Base-by-base conservation (phyloP, 2,329 filamentous ascomycete species). In the Penicillium hesseltinei region DNA sequence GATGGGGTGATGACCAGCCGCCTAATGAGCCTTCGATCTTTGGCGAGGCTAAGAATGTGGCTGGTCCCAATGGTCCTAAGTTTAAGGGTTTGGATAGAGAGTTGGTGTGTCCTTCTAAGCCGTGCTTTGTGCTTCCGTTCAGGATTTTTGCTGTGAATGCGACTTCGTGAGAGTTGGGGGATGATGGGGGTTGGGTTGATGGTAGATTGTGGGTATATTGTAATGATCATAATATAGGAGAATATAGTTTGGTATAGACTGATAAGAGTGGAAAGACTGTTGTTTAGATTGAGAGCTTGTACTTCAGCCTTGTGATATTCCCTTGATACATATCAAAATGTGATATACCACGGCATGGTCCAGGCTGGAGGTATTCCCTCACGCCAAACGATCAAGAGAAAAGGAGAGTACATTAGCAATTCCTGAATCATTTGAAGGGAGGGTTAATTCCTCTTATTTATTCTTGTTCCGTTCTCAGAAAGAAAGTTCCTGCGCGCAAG, bases 1-100 rank as follows among this genome's bases (percentile, higher is more conserved):
- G 74, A 33, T 89, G 86, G 86, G 87, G 86, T 2, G 85, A 89
- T 64, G 70, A 83, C 59, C 78, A 83, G 64, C 84, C 86, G 54
- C 79, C 81, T 0, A 73, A 77, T 3, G 72, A 76, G n/a, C 78
- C 78, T 36, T 77, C 81, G 48, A 72, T 79, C 4, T 81, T 82
- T 48, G 79, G 84, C 23, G 79, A 85, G 70, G 68, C 77, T n/a
- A 84, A 83, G 66, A 88, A 81, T 65, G 73, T 73, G 0, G 75
- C 73, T 56, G 86, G 86, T 1, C 86, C 86, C 1, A 86, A 83
- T 21, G 86, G 86, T 1, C 86, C 86, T 1, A 75, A 73, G 57
- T 81, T 84, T 61, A 88, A 89, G 73, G 73, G 81, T 49, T 66
- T 88, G 61, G 79, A 82, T 56, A 72, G 86, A 52, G 76, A 70